A percentile compares a stretch with the other conserved stretches of the same genome.
phyloP scores from a whole-genome alignment of 192 early-diverging fungal genomes.

The Coemansia sp. region DNA sequence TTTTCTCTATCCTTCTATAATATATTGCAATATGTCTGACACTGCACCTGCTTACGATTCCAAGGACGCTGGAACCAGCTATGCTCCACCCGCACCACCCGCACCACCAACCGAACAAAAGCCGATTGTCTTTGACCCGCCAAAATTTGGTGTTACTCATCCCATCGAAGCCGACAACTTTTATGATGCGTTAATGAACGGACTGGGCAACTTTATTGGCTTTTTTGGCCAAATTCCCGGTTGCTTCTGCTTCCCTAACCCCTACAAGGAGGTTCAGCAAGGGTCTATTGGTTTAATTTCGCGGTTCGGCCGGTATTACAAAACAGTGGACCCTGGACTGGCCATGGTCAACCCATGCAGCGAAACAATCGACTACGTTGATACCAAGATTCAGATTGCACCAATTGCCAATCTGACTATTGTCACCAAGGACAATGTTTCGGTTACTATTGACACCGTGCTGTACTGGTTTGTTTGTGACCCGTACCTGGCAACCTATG shows the following conservation, averaged over 20 bases:
- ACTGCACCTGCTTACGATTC: constrained; percentile 14
- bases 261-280: constrained; percentile 47
- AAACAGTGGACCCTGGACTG: constrained; percentile 59
- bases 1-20: too few relatives aligned
- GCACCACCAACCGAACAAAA: constrained; percentile 3
- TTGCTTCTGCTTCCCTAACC: constrained; percentile 54
- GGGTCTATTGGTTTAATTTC: constrained; percentile 47
- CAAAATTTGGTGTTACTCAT: constrained; percentile 34
- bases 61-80: constrained; percentile 16
- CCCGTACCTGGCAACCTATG: constrained; percentile 77
- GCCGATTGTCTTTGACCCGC: not conserved
- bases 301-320: constrained; percentile 55
- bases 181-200: constrained; percentile 36
- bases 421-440: constrained; percentile 91
- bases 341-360: constrained; percentile 53
- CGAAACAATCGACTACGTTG: constrained; percentile 43
- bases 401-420: constrained; percentile 70
- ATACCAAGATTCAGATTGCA: constrained; percentile 64
- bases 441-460: constrained; percentile 79
- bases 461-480: constrained; percentile 82
- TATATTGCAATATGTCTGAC: constrained; percentile 8
- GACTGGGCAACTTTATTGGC: constrained; percentile 38
- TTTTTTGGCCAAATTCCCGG: constrained; percentile 50
- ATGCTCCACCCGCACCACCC: constrained; percentile 21
- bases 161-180: constrained; percentile 20